Percentiles rank a stretch among this genome's conserved stretches.
Conservation (phyloP, 306 rosid species). For the Vigna unguiculata region DNA sequence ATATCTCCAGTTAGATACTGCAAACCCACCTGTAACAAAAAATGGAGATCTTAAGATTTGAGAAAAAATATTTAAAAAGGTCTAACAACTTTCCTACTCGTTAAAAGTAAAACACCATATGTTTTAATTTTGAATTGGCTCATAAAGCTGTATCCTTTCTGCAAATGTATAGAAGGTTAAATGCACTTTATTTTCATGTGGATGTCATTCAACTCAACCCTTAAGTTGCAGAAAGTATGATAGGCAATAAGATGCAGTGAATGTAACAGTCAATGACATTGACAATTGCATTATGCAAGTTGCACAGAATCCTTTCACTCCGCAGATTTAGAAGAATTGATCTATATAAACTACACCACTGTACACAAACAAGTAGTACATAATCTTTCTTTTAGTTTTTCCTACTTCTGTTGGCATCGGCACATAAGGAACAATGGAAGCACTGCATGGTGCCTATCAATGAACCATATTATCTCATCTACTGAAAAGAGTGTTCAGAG, state of each 20-base stretch:
- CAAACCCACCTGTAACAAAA: conserved; percentile 58
- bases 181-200: conserved; percentile 18
- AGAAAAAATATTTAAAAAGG: conserved; percentile 27
- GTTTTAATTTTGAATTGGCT: conserved; percentile 18
- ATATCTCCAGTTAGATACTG: conserved; percentile 59
- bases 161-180: conserved; percentile 18
- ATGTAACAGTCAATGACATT: conserved; percentile 17
- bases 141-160: neutral
- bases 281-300: conserved; percentile 27
- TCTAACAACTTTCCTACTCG: conserved; percentile 1
- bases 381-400: conserved; percentile 22
- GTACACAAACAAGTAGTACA: neutral
- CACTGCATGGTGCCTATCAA: conserved; percentile 24
- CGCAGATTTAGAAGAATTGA: conserved; percentile 7
- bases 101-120: neutral
- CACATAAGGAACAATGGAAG: conserved; percentile 14
- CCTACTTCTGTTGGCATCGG: conserved; percentile 12
- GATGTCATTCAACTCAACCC: conserved; percentile 25
- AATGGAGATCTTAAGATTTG: conserved; percentile 32
- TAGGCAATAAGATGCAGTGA: conserved; percentile 2
- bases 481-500: conserved; percentile 7
- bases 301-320: neutral
- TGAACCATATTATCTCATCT: neutral
- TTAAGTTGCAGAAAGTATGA: neutral
- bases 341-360: conserved; percentile 1